A percentile compares a stretch with the other conserved stretches of the same genome.
These are phyloP conservation scores for Craterostigma plantagineum DNA, from an alignment of 257 asterid species.

Conservation along the genomic window DNA sequence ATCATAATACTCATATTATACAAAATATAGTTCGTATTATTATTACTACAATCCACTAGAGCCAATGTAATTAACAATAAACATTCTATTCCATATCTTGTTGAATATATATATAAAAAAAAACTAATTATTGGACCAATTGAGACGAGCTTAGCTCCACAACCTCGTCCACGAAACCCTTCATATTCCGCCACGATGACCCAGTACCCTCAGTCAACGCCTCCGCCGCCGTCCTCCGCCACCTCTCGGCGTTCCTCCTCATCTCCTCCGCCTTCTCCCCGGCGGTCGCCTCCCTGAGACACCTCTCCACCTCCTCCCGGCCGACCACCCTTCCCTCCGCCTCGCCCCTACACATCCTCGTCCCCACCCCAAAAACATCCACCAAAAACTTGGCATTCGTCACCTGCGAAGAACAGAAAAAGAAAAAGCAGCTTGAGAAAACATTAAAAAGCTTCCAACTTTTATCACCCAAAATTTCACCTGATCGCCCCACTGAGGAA, in stretches of 20 bases:
- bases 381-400: conserved; percentile 65
- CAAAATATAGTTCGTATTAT: no score
- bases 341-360: conserved; percentile 50
- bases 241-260: conserved; percentile 30
- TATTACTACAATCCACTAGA: no score
- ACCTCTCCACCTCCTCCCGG: conserved; percentile 41
- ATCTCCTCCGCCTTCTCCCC: conserved; percentile 38
- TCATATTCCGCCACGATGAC: conserved; percentile 32
- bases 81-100: no score
- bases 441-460: no score
- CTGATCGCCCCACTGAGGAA: conserved; percentile 89
- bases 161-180: conserved; percentile 29
- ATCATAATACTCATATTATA: no score
- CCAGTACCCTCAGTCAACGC: conserved; percentile 54
- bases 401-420: no score
- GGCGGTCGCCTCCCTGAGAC: conserved; percentile 25
- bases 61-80: no score
- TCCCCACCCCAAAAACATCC: conserved; percentile 54
- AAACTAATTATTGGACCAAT: not conserved
- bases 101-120: no score
- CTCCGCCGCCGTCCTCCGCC: conserved; percentile 55
- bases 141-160: not conserved
- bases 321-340: conserved; percentile 28
- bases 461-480: no score
- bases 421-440: no score